Percentiles rank a stretch among this genome's conserved stretches.
Conservation (phyloP, 2,329 filamentous ascomycete genomes). For the Trichoderma hamatum region DNA sequence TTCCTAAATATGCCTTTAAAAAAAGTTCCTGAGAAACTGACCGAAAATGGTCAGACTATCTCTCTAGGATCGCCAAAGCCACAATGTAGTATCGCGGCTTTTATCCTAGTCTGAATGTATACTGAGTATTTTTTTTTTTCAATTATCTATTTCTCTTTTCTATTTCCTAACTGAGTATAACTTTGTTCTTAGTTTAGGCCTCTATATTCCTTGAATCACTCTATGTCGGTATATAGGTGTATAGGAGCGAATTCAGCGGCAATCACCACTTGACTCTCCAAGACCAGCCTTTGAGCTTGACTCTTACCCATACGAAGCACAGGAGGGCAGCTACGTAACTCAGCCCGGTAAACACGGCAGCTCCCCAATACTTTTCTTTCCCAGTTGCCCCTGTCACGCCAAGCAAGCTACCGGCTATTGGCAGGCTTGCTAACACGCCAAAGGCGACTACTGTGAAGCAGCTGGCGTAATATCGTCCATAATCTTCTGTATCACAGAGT, state of each 20-base stretch:
- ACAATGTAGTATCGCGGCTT: too few species aligned
- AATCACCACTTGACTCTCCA: slow-evolving; percentile 2
- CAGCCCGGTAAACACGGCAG: not conserved
- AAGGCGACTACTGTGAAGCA: slow-evolving; percentile 69
- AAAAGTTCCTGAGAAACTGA: too few species aligned
- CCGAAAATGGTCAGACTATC: too few species aligned
- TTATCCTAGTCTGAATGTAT: too few species aligned
- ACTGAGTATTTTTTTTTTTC: too few species aligned
- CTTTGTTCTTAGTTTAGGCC: too few species aligned
- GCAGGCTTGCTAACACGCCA: not conserved
- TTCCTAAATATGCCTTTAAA: too few species aligned
- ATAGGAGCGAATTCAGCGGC: too few species aligned
- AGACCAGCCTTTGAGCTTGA: slow-evolving; percentile 12
- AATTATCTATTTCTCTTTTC: too few species aligned
- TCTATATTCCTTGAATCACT: not conserved
- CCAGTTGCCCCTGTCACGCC: slow-evolving; percentile 4
- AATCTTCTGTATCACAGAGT: slow-evolving; percentile 74
- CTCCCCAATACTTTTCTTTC: slow-evolving; percentile 24
- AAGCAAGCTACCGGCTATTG: slow-evolving; percentile 37
- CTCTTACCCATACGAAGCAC: slow-evolving; percentile 24
- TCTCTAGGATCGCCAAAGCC: too few species aligned
- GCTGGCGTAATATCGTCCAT: slow-evolving; percentile 75
- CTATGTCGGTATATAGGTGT: not conserved
- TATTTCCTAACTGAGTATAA: too few species aligned
- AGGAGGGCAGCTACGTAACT: slow-evolving; percentile 16